Evolutionary conservation across 164 flowering plant species (phyloP), one percentile per base, ranked within the genome.

Genomic region (Protea cynaroides): DNA sequence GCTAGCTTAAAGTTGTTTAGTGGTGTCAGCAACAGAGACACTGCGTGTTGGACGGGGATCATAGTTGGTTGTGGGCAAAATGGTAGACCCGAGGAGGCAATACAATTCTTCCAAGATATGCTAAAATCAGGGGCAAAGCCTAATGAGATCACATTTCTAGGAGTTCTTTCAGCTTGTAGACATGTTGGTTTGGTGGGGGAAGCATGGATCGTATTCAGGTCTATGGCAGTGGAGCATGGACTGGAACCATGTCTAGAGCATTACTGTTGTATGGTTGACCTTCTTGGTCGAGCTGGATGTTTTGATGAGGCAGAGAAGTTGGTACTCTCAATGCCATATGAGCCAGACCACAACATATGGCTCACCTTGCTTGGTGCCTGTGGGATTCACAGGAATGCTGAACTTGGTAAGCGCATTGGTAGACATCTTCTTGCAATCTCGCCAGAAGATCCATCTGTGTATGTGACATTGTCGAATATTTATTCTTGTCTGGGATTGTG

Each of bases 201-300:
- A 59, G 78, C 78, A 10, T 51, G 68, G 57, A 40, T 17, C 9
- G 25, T 70, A 61, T 74, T 74, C 61, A 56, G 25, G 55, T 56
- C 69, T 21, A 74, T 74, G 78, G 49, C 10, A 21, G 46, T 25
- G 8, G 63, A 70, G 18, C 56, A 74, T 64, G 66, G 68, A 44
- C 11, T 71, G n/a, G 57, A 46, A 29, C 74, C 71, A 23, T 7
- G 65, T 61, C 55, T 55, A 37, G 78, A 74, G 59, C 78, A 71
- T 61, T 74, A 71, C 51, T 64, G 69, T 56, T 71, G 71, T 58
- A 71, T 74, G 72, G 61, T 74, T 67, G 78, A 71, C 49, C 74
- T 74, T 60, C 74, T 74, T 36, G 71, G 78, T 54, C 65, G 63
- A 34, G 74, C 74, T 50, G 74, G 72, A 14, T 56, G 22, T 36